Conservation (phyloP, 1,139 yeast genomes). For the Taphrina wiesneri region DNA sequence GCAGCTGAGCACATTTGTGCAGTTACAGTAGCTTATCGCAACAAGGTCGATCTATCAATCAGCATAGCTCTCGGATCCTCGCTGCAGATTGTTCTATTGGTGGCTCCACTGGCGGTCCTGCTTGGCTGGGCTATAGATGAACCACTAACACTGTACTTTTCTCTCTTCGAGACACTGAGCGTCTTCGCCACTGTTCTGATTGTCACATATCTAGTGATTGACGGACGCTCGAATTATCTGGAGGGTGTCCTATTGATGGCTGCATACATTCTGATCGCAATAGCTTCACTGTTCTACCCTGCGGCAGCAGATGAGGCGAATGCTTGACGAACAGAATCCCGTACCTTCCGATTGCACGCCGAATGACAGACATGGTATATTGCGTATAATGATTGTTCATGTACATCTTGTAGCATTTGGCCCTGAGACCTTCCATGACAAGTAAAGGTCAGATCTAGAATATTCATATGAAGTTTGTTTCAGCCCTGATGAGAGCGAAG, state of each 20-base stretch:
- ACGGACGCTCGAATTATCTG: slow-evolving; percentile 95
- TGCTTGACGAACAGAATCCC: too few relatives aligned
- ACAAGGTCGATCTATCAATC: slow-evolving; percentile 95
- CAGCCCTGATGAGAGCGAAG: too few relatives aligned
- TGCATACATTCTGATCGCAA: slow-evolving; percentile 79
- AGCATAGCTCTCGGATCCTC: slow-evolving; percentile 98
- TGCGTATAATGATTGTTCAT: background rate
- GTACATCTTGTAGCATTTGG: too few relatives aligned
- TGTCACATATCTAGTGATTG: slow-evolving; percentile 75
- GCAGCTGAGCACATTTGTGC: slow-evolving; percentile 99
- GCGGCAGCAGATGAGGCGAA: slow-evolving; percentile 15
- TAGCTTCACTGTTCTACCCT: slow-evolving; percentile 75
- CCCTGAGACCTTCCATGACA: too few relatives aligned
- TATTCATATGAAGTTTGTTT: too few relatives aligned
- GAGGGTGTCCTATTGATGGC: slow-evolving; percentile 92
- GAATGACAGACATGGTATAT: background rate
- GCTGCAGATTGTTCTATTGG: slow-evolving; percentile 88
- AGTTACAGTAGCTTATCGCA: slow-evolving; percentile 87
- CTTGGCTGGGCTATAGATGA: slow-evolving; percentile 87
- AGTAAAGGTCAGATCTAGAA: too few relatives aligned
- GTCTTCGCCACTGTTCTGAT: slow-evolving; percentile 84
- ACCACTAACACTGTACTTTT: slow-evolving; percentile 89
- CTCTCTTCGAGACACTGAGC: slow-evolving; percentile 90
- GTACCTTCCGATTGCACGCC: too few relatives aligned
- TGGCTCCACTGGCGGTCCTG: slow-evolving; percentile 91